Conservation (phyloP, 768 basidiomycete genomes). For the Clavulina sp. region DNA sequence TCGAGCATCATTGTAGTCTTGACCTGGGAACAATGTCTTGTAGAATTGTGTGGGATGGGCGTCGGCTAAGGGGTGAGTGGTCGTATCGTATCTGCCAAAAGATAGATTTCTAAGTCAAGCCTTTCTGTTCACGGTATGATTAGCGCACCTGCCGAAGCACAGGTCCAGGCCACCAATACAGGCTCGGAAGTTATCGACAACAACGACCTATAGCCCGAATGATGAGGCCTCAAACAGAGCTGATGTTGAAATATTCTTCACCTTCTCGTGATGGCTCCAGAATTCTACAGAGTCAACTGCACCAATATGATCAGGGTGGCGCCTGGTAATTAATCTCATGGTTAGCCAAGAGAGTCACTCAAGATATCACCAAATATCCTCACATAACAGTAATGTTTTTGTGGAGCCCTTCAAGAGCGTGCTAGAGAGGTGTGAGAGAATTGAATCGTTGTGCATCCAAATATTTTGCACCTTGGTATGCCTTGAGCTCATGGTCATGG, state of each 20-base stretch:
- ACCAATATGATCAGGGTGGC: slow-evolving; percentile 82
- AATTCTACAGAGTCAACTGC: slow-evolving; percentile 55
- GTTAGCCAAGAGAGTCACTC: not conserved
- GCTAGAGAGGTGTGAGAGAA: slow-evolving; percentile 22
- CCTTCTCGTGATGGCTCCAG: slow-evolving; percentile 89
- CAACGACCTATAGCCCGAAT: slow-evolving; percentile 36
- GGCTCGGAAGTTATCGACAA: slow-evolving; percentile 72
- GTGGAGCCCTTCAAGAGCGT: slow-evolving; percentile 63
- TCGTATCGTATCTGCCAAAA: too few relatives aligned
- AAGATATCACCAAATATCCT: not conserved
- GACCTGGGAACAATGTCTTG: slow-evolving; percentile 74
- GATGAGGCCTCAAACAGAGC: not conserved
- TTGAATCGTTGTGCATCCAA: not conserved
- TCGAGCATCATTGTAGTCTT: slow-evolving; percentile 88
- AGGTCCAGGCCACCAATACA: slow-evolving; percentile 90
- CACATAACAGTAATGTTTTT: slow-evolving; percentile 70
- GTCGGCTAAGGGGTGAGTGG: slow-evolving; percentile 56
- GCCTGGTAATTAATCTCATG: slow-evolving; percentile 13
- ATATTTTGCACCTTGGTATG: slow-evolving; percentile 47
- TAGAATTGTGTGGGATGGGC: slow-evolving; percentile 75
- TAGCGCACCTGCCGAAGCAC: slow-evolving; percentile 97
- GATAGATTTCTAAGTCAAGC: not conserved
- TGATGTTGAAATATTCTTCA: slow-evolving; percentile 7
- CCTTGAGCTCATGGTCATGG: slow-evolving; percentile 74
- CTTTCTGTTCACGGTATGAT: slow-evolving; percentile 39